Evolutionary conservation across 495 filamentous ascomycete species (phyloP).

Genomic region (Talaromyces stipitatus): DNA sequence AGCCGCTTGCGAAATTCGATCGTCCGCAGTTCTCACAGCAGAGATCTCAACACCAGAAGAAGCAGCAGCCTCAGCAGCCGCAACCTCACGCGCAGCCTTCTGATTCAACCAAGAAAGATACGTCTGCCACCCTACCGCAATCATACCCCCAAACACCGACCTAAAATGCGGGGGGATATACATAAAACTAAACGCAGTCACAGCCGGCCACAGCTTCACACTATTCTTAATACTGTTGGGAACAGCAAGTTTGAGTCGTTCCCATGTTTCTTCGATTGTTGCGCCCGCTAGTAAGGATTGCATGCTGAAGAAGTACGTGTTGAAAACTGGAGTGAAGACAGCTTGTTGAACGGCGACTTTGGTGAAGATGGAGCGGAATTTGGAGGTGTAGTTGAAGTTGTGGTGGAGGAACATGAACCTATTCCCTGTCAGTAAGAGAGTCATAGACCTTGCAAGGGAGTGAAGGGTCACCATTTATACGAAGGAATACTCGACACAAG

Average conservation of each 20-base stretch:
- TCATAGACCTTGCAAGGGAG: not conserved
- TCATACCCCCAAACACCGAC: slow-evolving; percentile 64
- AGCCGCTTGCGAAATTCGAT: not conserved
- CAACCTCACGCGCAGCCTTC: slow-evolving; percentile 54
- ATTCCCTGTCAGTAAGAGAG: not conserved
- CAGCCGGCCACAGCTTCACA: slow-evolving; percentile 83
- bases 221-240: slow-evolving; percentile 70
- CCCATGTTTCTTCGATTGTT: slow-evolving; percentile 50
- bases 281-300: slow-evolving; percentile 60
- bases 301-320: slow-evolving; percentile 85
- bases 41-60: not conserved
- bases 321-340: slow-evolving; percentile 80
- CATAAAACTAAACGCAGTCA: slow-evolving; percentile 81
- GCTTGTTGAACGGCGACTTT: slow-evolving; percentile 79
- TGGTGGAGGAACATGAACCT: slow-evolving; percentile 78
- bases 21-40: not conserved
- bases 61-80: slow-evolving; percentile 20
- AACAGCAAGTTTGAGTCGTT: slow-evolving; percentile 67
- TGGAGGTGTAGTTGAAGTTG: slow-evolving; percentile 73
- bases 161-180: slow-evolving; percentile 73
- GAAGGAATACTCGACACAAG: slow-evolving; percentile 62
- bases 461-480: slow-evolving; percentile 59
- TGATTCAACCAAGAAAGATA: slow-evolving; percentile 81
- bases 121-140: slow-evolving; percentile 87
- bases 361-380: slow-evolving; percentile 56